These are phyloP conservation scores for Ophiostoma australiae DNA, from an alignment of 2,329 filamentous ascomycete species.

Conservation along the genomic window DNA sequence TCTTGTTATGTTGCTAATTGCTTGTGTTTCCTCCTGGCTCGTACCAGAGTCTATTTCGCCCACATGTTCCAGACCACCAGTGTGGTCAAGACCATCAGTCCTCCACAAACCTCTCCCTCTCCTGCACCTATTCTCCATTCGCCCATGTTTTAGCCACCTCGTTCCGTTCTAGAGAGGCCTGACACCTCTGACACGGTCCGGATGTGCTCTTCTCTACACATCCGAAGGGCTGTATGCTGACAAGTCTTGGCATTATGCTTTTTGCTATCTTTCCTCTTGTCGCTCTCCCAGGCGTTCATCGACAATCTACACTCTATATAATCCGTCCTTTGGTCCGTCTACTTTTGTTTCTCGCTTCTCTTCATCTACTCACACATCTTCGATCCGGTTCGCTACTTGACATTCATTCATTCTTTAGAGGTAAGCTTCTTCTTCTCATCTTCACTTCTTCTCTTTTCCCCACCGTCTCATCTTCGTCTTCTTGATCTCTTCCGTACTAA, in stretches of 20 bases:
- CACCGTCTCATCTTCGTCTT: not conserved
- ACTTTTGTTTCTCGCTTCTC: constrained; percentile 31
- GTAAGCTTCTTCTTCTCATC: constrained; percentile 32
- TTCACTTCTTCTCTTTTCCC: not conserved
- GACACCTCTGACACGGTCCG: constrained; percentile 39
- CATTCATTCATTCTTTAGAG: constrained; percentile 45
- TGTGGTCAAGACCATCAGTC: not conserved
- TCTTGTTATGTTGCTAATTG: not conserved
- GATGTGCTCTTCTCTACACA: constrained; percentile 35
- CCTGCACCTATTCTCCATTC: constrained; percentile 6
- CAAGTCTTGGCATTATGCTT: constrained; percentile 14
- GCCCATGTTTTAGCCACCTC: constrained; percentile 33
- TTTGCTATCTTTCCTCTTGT: constrained; percentile 13
- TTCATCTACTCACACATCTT: constrained; percentile 36
- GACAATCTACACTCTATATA: constrained; percentile 2
- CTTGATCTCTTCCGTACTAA: not conserved
- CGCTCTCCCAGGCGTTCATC: not conserved
- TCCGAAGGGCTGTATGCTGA: constrained; percentile 22
- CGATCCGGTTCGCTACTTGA: constrained; percentile 33
- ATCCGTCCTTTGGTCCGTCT: constrained; percentile 13
- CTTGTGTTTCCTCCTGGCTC: not conserved
- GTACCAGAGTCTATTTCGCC: not conserved
- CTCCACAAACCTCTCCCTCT: not conserved
- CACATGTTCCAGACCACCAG: not conserved
- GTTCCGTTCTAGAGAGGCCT: constrained; percentile 33